Conservation (phyloP, 1,284 basidiomycete genomes). For the Apiotrichum gamsii region DNA sequence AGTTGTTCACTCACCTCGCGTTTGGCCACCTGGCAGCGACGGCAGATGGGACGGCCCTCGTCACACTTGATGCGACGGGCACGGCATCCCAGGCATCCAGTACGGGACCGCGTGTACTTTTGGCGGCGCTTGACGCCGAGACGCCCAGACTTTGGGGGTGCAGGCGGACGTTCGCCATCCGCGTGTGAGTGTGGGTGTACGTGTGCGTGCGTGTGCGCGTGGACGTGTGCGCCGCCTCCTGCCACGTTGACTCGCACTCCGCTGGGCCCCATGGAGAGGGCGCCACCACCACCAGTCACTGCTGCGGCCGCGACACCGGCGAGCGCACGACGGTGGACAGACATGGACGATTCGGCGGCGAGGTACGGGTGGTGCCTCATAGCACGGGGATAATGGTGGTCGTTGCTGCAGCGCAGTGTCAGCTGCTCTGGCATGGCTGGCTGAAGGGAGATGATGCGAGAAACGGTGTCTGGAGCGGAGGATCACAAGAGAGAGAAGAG, state of each 20-base stretch:
- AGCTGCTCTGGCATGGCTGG: too few species aligned
- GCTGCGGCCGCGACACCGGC: neutral
- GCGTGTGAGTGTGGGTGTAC: neutral
- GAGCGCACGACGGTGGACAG: neutral
- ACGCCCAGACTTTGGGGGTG: slow-evolving; percentile 13
- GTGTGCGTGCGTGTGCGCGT: neutral
- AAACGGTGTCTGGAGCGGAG: too few species aligned
- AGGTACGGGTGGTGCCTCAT: too few species aligned
- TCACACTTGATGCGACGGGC: slow-evolving; percentile 44
- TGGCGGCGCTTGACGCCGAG: slow-evolving; percentile 35
- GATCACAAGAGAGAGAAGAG: too few species aligned
- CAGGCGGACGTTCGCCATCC: neutral
- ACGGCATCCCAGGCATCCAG: slow-evolving; percentile 42
- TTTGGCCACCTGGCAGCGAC: slow-evolving; percentile 40
- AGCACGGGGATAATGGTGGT: too few species aligned
- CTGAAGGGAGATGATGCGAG: too few species aligned
- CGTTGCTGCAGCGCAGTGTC: too few species aligned
- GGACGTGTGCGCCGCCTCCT: neutral
- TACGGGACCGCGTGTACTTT: slow-evolving; percentile 42
- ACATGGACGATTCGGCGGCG: neutral
- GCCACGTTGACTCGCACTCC: neutral
- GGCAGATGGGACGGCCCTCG: slow-evolving; percentile 39
- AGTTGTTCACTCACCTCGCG: slow-evolving; percentile 35
- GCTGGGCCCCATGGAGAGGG: too few species aligned
- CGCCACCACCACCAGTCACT: too few species aligned